A percentile compares a stretch with the other conserved stretches of the same genome.
Evolutionary conservation across 2,329 filamentous ascomycete genomes (phyloP).

Genomic region (Botrytis pseudocinerea): DNA sequence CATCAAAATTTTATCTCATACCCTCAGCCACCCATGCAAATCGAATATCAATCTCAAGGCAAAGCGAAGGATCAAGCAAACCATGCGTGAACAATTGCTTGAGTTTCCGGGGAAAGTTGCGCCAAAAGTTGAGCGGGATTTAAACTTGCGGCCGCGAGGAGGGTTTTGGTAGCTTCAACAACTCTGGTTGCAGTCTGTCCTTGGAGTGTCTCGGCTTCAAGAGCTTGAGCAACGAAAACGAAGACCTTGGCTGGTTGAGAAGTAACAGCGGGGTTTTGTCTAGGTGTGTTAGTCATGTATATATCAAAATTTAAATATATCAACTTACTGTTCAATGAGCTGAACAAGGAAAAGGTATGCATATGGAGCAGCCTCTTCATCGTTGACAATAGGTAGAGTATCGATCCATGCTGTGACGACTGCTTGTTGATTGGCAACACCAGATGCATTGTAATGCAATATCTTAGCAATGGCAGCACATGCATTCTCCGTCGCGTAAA

Average conservation of each 20-base stretch:
- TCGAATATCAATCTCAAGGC: conserved; percentile 35
- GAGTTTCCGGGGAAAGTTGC: conserved; percentile 75
- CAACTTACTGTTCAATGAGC: conserved; percentile 87
- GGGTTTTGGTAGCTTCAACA: conserved; percentile 72
- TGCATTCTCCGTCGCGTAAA: conserved; percentile 96
- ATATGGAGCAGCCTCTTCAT: conserved; percentile 96
- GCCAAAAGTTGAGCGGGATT: conserved; percentile 75
- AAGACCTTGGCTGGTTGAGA: conserved; percentile 80
- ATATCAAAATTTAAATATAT: conserved; percentile 6
- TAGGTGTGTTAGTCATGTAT: conserved; percentile 46
- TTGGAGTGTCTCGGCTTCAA: conserved; percentile 87
- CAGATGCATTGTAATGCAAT: conserved; percentile 80
- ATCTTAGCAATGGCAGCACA: conserved; percentile 97
- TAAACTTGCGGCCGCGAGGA: conserved; percentile 72
- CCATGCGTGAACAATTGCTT: conserved; percentile 75
- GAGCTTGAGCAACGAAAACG: conserved; percentile 78
- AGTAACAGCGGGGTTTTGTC: conserved; percentile 81
- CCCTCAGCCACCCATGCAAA: conserved; percentile 16
- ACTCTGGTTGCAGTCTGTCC: conserved; percentile 79
- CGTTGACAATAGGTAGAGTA: conserved; percentile 87
- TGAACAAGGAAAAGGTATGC: conserved; percentile 90
- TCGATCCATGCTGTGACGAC: conserved; percentile 85
- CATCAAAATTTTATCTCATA: conserved; percentile 21
- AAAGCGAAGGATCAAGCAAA: conserved; percentile 56
- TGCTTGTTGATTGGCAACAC: conserved; percentile 73